phyloP scores from a whole-genome alignment of 352 stramenopile species.

The Globisporangium nagaii region DNA sequence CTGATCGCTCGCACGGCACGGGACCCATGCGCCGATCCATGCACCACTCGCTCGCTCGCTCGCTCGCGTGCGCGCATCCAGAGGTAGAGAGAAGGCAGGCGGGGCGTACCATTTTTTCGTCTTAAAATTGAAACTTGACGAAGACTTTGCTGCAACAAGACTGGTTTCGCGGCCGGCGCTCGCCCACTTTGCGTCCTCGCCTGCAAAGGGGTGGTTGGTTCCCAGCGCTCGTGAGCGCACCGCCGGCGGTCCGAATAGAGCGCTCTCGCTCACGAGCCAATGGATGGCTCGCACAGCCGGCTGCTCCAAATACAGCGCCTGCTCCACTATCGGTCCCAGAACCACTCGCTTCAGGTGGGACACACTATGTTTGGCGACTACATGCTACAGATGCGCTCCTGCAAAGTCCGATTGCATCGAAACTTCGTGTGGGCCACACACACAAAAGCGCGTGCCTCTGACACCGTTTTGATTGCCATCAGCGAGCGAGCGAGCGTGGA shows the following conservation, averaged over 20 bases:
- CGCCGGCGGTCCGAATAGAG: not conserved
- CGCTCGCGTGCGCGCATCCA: not conserved
- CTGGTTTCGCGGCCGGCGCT: constrained; percentile 22
- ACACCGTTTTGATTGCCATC: too few relatives aligned
- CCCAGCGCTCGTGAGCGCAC: constrained; percentile 21
- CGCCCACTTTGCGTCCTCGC: not conserved
- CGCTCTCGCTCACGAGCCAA: constrained; percentile 5
- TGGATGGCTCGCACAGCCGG: constrained; percentile 12
- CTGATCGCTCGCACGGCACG: not conserved
- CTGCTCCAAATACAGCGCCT: too few relatives aligned
- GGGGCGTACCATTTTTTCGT: constrained; percentile 79
- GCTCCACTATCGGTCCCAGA: too few relatives aligned
- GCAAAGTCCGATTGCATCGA: too few relatives aligned
- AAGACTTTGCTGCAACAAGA: constrained; percentile 76
- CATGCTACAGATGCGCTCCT: too few relatives aligned
- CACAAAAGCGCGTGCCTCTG: constrained; percentile 4
- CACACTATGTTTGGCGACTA: too few relatives aligned
- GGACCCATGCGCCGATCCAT: not conserved
- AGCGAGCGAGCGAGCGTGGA: too few relatives aligned
- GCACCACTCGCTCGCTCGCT: not conserved
- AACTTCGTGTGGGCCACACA: too few relatives aligned
- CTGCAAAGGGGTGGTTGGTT: constrained; percentile 36
- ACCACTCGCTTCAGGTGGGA: too few relatives aligned
- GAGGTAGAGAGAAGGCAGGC: not conserved
- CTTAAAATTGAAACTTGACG: constrained; percentile 86